Base-by-base conservation (phyloP, 768 basidiomycete genomes). In the Calocera viscosa region DNA sequence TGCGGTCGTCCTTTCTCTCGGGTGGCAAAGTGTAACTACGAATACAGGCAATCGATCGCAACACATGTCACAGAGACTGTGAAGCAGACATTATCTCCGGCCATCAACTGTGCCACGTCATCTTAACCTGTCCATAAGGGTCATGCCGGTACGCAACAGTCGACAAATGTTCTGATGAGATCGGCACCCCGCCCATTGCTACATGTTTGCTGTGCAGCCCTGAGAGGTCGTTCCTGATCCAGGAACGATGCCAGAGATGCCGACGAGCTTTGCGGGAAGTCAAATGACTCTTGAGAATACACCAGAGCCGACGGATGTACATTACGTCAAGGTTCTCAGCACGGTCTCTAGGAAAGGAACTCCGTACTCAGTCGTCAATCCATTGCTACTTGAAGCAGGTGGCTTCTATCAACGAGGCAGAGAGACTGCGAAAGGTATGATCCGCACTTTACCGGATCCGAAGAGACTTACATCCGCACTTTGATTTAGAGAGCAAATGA, bases 171-270 rank as follows among this genome's bases (percentile, higher is more conserved):
- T 60, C 53, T 60, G 53, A 60, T 60, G 5, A 7, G 53, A 10
- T 22, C 2, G 14, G 30, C 19, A 32, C 30, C 19, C 53, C 30
- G 22, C 16, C 30, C 53, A 60, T 28, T 16, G 26, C 53, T 47
- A 19, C 43, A 3, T 17, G 19, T 32, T 60, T 60, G 26, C 24
- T 60, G 26, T 60, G 53, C 43, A 17, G 24, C 53, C 53, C 24
- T 60, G 53, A 60, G 53, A 60, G 53, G 53, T 47, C 53, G 53
- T 60, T 26, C 53, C 53, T 60, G 53, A 22, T 5, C 30, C 24
- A 28, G 24, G 53, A 14, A 26, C 24, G 53, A 60, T 60, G 10
- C 5, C 26, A 60, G 53, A 60, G 53, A 60, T 60, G 26, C 53
- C 53, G 53, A 60, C 14, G 26, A 8, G 2, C 11, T 60, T 60